Evolutionary conservation across 179 eudicot species (phyloP).

Genomic region (Kewa caespitosa): DNA sequence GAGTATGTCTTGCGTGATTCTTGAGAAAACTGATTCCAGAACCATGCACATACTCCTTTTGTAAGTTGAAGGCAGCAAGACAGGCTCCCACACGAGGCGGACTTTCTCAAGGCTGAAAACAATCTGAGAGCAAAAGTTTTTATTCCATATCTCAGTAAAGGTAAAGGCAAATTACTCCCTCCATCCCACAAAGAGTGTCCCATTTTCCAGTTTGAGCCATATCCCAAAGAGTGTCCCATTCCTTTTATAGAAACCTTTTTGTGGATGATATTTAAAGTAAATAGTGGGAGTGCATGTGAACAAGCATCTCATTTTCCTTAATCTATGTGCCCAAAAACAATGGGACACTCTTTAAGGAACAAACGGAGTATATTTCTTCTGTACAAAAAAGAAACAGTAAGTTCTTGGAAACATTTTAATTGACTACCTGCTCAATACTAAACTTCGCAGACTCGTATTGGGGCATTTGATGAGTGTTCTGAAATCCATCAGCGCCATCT

Average conservation of each 20-base stretch:
- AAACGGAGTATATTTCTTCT: no score
- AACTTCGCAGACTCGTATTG: slow-evolving; percentile 85
- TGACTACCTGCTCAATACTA: slow-evolving; percentile 80
- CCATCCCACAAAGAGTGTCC: no score
- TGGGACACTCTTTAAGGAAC: no score
- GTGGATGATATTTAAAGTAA: no score
- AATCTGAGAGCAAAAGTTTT: slow-evolving; percentile 46
- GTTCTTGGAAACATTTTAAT: not conserved
- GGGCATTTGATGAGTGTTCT: slow-evolving; percentile 80
- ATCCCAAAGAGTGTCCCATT: no score
- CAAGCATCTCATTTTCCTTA: no score
- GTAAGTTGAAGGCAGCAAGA: slow-evolving; percentile 71
- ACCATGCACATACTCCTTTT: slow-evolving; percentile 72
- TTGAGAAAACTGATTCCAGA: slow-evolving; percentile 68
- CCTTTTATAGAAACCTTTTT: no score
- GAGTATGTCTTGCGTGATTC: slow-evolving; percentile 78
- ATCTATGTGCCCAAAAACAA: no score
- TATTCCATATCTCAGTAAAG: not conserved
- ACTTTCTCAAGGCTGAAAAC: slow-evolving; percentile 88
- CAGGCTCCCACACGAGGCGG: slow-evolving; percentile 88
- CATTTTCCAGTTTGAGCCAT: no score
- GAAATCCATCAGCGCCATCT: slow-evolving; percentile 97
- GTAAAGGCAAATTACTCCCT: not conserved
- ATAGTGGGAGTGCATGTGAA: no score
- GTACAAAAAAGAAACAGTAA: not conserved